Percentiles rank a stretch among this genome's conserved stretches.
Evolutionary conservation across 345 rosid genomes (phyloP).

Genomic region (Dovyalis caffra): DNA sequence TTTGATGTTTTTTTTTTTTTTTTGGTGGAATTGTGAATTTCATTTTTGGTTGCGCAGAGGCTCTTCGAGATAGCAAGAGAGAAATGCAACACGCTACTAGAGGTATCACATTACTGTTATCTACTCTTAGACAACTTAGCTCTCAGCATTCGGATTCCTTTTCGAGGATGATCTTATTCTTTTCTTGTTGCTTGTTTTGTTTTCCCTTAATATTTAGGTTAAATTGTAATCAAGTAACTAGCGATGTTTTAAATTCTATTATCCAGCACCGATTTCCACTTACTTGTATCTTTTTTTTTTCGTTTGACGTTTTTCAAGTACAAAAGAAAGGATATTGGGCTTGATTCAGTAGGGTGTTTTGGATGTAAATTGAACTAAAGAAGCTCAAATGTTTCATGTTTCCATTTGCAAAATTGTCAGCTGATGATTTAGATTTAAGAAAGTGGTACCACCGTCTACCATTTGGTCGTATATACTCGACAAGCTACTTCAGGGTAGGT

Average conservation of each 20-base stretch:
- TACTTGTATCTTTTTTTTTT: neutral
- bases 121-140: neutral
- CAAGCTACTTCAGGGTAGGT: neutral
- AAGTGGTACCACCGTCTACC: neutral
- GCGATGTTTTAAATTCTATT: no score
- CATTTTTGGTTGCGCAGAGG: conserved; percentile 51
- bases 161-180: neutral
- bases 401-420: neutral
- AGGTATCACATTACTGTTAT: conserved; percentile 40
- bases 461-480: neutral
- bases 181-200: neutral
- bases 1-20: no score
- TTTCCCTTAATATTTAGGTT: neutral
- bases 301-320: no score
- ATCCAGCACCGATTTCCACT: neutral
- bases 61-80: conserved; percentile 82
- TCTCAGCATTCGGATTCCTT: conserved; percentile 2
- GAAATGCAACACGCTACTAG: conserved; percentile 89
- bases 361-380: neutral
- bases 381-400: neutral
- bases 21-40: neutral
- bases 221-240: neutral
- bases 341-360: neutral
- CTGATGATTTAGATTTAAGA: neutral
- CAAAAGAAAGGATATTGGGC: neutral